Base-by-base conservation (phyloP, 2,329 filamentous ascomycete species). In the Monascus ruber region DNA sequence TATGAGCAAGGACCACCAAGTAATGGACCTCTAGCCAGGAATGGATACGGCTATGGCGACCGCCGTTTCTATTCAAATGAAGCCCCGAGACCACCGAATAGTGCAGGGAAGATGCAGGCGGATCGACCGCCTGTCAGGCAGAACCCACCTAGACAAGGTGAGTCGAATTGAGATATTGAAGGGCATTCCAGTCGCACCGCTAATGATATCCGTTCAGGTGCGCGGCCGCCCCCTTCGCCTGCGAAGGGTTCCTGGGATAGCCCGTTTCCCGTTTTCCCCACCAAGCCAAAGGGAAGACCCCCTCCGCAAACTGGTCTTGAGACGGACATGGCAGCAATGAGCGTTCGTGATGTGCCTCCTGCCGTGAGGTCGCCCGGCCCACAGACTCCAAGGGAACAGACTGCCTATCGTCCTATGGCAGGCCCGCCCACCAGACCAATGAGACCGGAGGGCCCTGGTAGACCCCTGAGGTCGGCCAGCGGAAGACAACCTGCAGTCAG, bases 191-290 rank as follows among this genome's bases (percentile, higher is more conserved):
- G 47, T 31, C 36, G 44, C 36, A 26, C 47, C 50, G 54, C 58
- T 43, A 54, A 55, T 50, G 51, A 36, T 36, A 29, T 29, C 6
- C 28, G 6, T 6, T 29, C 28, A 29, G 28, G 28, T 29, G 28
- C 28, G 28, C 50, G 48, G 37, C 47, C 48, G 29, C 62, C 59
- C 3, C 56, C 57, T 35, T 66, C 62, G 28, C 59, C 65, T 34
- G 57, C 61, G 33, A 52, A 49, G 25, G 39, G 56, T 31, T 44
- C 59, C 26, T 72, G 64, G 56, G 71, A 74, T 41, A 70, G 66
- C 46, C 70, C 70, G 3, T 73, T 73, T 40, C 69, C 70, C 25
- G 52, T 61, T 4, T 70, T 56, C 44, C 62, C 49, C 35, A 39
- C 47, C 34, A 51, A 49, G 41, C 53, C 49, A 41, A 51, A 44